phyloP scores from a whole-genome alignment of 192 early-diverging fungal genomes.

The Phycomyces blakesleeanus region DNA sequence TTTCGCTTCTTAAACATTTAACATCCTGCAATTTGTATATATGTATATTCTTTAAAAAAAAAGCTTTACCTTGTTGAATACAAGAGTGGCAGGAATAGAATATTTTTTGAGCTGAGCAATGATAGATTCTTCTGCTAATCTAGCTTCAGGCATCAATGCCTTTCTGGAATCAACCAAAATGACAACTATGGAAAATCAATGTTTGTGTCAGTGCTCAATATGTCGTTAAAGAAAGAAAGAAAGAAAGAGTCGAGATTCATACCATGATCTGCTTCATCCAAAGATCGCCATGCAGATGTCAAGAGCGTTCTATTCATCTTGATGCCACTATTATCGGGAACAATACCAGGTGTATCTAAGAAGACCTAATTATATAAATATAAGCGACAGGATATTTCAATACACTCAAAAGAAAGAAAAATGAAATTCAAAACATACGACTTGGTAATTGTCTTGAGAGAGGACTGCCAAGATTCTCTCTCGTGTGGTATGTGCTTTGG shows the following conservation, averaged over 20 bases:
- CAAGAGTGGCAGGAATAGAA: conserved; percentile 44
- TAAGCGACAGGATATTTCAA: not conserved
- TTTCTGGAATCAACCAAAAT: conserved; percentile 51
- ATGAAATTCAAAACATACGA: conserved; percentile 60
- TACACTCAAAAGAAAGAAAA: no score
- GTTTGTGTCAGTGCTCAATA: not conserved
- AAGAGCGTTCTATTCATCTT: conserved; percentile 47
- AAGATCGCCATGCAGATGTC: conserved; percentile 55
- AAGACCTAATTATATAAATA: conserved; percentile 33
- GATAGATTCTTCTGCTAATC: conserved; percentile 42
- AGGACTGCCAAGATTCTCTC: conserved; percentile 57
- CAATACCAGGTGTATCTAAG: conserved; percentile 60
- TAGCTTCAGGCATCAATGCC: conserved; percentile 27
- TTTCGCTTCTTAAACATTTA: no score
- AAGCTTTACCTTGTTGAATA: conserved; percentile 53
- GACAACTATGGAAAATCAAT: conserved; percentile 31
- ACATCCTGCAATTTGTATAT: no score
- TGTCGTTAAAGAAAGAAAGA: no score
- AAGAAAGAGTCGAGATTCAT: no score
- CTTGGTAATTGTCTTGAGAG: conserved; percentile 57
- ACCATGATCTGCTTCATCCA: conserved; percentile 54
- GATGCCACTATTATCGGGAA: conserved; percentile 39
- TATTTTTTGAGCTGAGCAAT: conserved; percentile 40
- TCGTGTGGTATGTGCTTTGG: conserved; percentile 69
- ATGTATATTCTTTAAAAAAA: not conserved